Conservation (phyloP, 345 rosid species). For the Gynandropsis gynandra region DNA sequence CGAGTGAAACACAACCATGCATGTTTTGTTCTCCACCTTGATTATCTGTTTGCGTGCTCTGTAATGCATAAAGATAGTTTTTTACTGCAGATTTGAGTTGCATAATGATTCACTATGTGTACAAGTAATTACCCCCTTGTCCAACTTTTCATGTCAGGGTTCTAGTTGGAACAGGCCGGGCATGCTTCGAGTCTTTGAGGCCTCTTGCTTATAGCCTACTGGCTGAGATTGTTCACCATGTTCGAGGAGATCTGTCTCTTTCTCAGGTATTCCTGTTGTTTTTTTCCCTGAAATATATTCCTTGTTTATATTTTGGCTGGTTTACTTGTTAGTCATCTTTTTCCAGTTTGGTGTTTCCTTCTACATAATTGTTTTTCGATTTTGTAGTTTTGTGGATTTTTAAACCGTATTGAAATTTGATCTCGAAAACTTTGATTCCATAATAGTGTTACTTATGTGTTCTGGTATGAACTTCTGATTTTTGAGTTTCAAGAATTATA, state of each 20-base stretch:
- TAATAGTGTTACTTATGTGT: slow-evolving; percentile 1
- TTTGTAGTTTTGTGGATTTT: slow-evolving; percentile 3
- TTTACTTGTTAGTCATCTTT: background rate
- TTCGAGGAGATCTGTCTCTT: slow-evolving; percentile 79
- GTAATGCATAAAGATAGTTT: no score
- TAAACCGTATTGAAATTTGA: slow-evolving; percentile 9
- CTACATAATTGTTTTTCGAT: no score
- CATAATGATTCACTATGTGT: no score
- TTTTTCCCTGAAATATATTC: background rate
- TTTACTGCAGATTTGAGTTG: no score
- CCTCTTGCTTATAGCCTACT: slow-evolving; percentile 97
- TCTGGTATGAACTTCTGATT: background rate
- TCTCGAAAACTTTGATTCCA: slow-evolving; percentile 7
- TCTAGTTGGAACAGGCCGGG: slow-evolving; percentile 96
- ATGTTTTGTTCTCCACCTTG: no score
- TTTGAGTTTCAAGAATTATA: background rate
- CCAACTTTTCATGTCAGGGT: slow-evolving; percentile 43
- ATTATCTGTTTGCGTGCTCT: no score
- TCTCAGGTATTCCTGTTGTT: slow-evolving; percentile 47
- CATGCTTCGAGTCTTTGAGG: slow-evolving; percentile 93
- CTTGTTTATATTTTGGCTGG: background rate
- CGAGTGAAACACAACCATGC: no score
- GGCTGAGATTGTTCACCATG: slow-evolving; percentile 99
- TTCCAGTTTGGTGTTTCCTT: background rate
- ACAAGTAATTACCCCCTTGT: no score